Base-by-base conservation (phyloP, 768 basidiomycete species). In the button mushroom (Agaricus bisporus) region DNA sequence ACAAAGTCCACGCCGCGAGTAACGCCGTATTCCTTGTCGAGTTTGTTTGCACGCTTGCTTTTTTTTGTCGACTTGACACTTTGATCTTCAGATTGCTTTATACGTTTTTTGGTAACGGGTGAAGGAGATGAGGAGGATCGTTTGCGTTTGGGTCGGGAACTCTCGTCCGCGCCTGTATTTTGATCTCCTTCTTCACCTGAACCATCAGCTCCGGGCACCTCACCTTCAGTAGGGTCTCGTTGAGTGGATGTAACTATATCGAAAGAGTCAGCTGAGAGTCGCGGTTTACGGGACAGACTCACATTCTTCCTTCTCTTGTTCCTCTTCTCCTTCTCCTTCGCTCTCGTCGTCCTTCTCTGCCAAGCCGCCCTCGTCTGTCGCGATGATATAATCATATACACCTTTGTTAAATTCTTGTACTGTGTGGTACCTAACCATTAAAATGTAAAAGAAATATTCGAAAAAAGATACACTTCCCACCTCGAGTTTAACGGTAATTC, bases 391-490 rank as follows among this genome's bases (percentile, higher is more conserved):
- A 66, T 99, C 94, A 61, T 98, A 98, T 7, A 97, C 91, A 2
- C 97, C 97, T 61, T 91, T 90, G 69, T 99, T 99, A 64, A 99
- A 99, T 68, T 98, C 97, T 61, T 99, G 95, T 1, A 99, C 97
- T 1, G 88, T 87, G 63, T 99, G 97, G 63, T 94, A 97, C 68
- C 92, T 93, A 45, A 32, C 32, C 7, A 32, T 1, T 4, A 32
- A 32, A 32, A 32, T 11, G 32, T 32, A 32, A 32, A 32, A 8
- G 7, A 1, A 32, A 11, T 32, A 32, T 32, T 11, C 41, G 20
- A 7, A 14, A 18, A n/a, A 45, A 29, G 17, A 54, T 17, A 38
- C 39, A 42, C 28, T 10, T 49, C 62, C 26, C 48, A 85, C 86
- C 95, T 82, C 17, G 95, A 97, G 64, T 97, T 98, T 51, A 98